Conservation (phyloP, 345 rosid species). For the Aquilaria yunnanensis region DNA sequence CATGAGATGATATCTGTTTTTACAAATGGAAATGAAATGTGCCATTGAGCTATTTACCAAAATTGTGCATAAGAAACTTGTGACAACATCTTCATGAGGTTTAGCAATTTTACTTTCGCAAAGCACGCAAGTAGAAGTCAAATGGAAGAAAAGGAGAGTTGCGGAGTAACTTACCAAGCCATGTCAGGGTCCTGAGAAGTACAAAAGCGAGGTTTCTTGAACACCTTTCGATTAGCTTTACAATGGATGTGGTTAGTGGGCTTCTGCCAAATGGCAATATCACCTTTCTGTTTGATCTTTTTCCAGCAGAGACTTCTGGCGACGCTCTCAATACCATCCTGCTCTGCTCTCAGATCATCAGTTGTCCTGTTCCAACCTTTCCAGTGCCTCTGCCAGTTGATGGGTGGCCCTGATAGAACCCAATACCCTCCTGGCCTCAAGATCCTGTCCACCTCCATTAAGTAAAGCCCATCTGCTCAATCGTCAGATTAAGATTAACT, state of each 20-base stretch:
- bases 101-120: no score
- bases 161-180: slow-evolving; percentile 54
- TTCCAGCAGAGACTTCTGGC: slow-evolving; percentile 89
- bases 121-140: no score
- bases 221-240: slow-evolving; percentile 39
- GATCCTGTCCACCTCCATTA: slow-evolving; percentile 80
- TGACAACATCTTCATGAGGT: no score
- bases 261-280: slow-evolving; percentile 86
- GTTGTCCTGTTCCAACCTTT: slow-evolving; percentile 75
- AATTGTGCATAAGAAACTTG: no score
- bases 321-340: slow-evolving; percentile 41
- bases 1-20: no score
- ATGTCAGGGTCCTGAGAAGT: slow-evolving; percentile 54
- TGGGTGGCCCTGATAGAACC: slow-evolving; percentile 91
- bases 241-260: slow-evolving; percentile 83
- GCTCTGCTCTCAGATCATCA: slow-evolving; percentile 59
- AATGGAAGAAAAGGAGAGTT: no score
- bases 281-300: slow-evolving; percentile 52
- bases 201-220: slow-evolving; percentile 63
- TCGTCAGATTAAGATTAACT: no score
- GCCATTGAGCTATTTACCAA: no score
- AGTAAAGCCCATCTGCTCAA: slow-evolving; percentile 62
- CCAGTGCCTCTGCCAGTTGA: slow-evolving; percentile 78
- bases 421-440: slow-evolving; percentile 93
- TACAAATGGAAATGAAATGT: background rate